A percentile compares a stretch with the other conserved stretches of the same genome.
Conservation (phyloP, 768 basidiomycete species). For the Candolleomyces aberdarensis region DNA sequence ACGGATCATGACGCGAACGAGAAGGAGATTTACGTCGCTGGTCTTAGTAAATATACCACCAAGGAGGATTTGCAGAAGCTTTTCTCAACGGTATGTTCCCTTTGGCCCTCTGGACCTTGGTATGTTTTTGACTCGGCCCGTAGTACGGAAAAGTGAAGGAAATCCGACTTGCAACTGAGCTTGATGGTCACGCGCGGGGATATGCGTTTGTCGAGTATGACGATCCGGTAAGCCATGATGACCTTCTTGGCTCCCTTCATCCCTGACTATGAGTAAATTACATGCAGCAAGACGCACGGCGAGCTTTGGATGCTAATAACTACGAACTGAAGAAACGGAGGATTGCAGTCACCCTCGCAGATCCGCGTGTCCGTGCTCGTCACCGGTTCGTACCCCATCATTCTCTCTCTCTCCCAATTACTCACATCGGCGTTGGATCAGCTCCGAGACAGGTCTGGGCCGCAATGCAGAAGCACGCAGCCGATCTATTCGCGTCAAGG, state of each 20-base stretch:
- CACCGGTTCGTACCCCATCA: conserved; percentile 40
- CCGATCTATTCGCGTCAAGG: conserved; percentile 73
- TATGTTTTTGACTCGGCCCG: not conserved
- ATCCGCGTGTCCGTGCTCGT: conserved; percentile 59
- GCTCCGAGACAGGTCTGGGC: conserved; percentile 56
- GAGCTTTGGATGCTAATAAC: conserved; percentile 79
- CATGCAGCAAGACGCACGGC: conserved; percentile 61
- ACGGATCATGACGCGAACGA: conserved; percentile 84
- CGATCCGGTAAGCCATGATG: conserved; percentile 53
- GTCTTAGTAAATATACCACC: conserved; percentile 73
- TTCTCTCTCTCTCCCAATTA: not conserved
- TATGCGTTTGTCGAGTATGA: conserved; percentile 94
- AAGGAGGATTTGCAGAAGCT: conserved; percentile 76
- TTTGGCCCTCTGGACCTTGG: not conserved
- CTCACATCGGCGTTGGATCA: conserved; percentile 5
- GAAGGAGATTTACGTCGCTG: conserved; percentile 84
- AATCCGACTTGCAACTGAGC: conserved; percentile 73
- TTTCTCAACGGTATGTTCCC: conserved; percentile 64
- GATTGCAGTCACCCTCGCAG: conserved; percentile 84
- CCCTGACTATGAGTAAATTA: not conserved
- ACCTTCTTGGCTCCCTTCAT: not conserved
- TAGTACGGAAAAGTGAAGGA: conserved; percentile 85
- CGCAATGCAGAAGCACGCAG: conserved; percentile 54
- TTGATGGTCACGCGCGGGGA: conserved; percentile 69
- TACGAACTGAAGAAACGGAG: conserved; percentile 86